Conservation (phyloP, 2,329 filamentous ascomycete genomes). For the Dactylellina drechsleri region DNA sequence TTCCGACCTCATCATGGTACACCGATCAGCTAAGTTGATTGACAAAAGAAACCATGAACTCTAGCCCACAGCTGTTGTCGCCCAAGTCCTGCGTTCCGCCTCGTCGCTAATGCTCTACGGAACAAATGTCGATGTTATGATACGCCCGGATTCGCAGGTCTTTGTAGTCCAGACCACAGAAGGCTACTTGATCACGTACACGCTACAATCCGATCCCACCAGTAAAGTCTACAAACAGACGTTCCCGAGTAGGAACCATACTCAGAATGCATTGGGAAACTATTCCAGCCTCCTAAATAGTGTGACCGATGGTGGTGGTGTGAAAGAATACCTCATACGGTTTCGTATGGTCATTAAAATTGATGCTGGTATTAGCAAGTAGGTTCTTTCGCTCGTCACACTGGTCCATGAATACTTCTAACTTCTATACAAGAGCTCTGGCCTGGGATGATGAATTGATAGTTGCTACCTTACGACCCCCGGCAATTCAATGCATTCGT, state of each 20-base stretch:
- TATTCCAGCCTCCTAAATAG: constrained; percentile 69
- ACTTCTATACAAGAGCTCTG: constrained; percentile 72
- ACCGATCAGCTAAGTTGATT: constrained; percentile 46
- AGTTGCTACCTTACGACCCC: constrained; percentile 88
- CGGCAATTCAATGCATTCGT: constrained; percentile 94
- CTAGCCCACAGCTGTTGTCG: constrained; percentile 87
- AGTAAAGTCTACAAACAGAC: constrained; percentile 85
- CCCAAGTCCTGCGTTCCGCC: constrained; percentile 82
- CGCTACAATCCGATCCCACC: constrained; percentile 82
- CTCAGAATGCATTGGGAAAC: constrained; percentile 61
- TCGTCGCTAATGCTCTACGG: constrained; percentile 85
- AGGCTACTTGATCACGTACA: constrained; percentile 94
- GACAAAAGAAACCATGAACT: constrained; percentile 59
- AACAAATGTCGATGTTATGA: constrained; percentile 80
- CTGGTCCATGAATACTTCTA: background rate
- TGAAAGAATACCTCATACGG: constrained; percentile 85
- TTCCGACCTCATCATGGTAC: constrained; percentile 25
- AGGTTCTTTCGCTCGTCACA: constrained; percentile 7
- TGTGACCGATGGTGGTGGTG: constrained; percentile 80
- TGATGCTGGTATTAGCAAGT: constrained; percentile 80
- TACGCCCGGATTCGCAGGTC: constrained; percentile 91
- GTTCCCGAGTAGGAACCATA: constrained; percentile 75
- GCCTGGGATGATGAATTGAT: constrained; percentile 92
- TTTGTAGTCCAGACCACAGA: constrained; percentile 86
- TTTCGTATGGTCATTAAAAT: constrained; percentile 99